phyloP scores from a whole-genome alignment of 805 yeast genomes.

The Pichia scutulata region DNA sequence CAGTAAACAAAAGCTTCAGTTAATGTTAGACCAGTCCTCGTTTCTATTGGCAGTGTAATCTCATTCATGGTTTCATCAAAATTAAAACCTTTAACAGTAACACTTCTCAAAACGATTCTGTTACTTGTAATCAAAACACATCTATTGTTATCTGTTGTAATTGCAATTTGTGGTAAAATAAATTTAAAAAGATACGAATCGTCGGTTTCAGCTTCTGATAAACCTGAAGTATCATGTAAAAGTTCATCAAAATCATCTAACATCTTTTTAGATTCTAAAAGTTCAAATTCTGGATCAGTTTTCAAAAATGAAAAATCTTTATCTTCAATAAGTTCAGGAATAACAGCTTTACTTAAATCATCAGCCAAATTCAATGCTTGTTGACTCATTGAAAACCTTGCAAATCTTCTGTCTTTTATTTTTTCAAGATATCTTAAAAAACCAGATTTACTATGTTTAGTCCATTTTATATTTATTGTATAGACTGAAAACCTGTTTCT shows the following conservation, averaged over 20 bases:
- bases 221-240: slow-evolving; percentile 29
- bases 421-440: slow-evolving; percentile 46
- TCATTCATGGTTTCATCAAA: slow-evolving; percentile 34
- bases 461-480: slow-evolving; percentile 72
- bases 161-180: slow-evolving; percentile 77
- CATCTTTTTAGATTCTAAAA: slow-evolving; percentile 19
- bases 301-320: slow-evolving; percentile 7
- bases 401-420: slow-evolving; percentile 20
- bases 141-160: slow-evolving; percentile 36
- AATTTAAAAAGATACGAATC: slow-evolving; percentile 50
- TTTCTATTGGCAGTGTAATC: slow-evolving; percentile 39
- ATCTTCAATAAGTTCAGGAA: background rate
- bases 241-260: slow-evolving; percentile 46
- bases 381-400: slow-evolving; percentile 25
- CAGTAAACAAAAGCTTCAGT: slow-evolving; percentile 51
- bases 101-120: slow-evolving; percentile 50
- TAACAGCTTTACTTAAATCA: slow-evolving; percentile 12
- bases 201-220: slow-evolving; percentile 18
- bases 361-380: slow-evolving; percentile 26
- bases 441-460: slow-evolving; percentile 54
- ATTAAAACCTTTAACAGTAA: slow-evolving; percentile 32
- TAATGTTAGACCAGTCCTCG: slow-evolving; percentile 47
- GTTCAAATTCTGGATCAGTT: slow-evolving; percentile 11
- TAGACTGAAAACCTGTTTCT: slow-evolving; percentile 70
- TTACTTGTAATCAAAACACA: slow-evolving; percentile 48